Evolutionary conservation across 2,329 filamentous ascomycete genomes (phyloP), one percentile per base, ranked within the genome.

Genomic region (Thelonectria rubi): DNA sequence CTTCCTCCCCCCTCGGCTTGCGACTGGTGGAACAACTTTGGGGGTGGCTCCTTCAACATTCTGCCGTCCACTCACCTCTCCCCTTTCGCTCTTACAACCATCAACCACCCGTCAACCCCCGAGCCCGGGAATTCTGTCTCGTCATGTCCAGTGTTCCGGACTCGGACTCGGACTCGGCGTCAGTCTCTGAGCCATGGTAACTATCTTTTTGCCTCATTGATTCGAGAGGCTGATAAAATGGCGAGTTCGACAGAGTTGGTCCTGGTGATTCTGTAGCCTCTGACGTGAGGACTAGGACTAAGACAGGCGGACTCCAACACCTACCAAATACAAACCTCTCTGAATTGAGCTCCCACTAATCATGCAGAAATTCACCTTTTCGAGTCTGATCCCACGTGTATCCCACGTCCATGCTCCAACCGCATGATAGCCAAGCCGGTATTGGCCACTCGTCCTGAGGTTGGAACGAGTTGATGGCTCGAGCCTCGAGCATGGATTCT

Each of bases 1-100:
- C 3, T 39, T 42, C 21, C 11, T 26, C 32, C 8, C 37, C n/a
- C 32, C 18, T 18, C 15, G 40, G 39, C 43, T 39, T 50, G 37
- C 62, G 54, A 71, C 55, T 66, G 64, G 64, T 66, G 64, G 64
- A 66, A 66, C 62, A 66, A 63, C 67, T 71, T 71, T 71, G 69
- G 69, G 69, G 69, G 68, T 52, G 40, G 50, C 48, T 30, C 32
- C 21, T 32, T 40, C 55, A 52, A 46, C 57, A 64, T 62, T 32
- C 61, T 55, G 46, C 60, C 65, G 51, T 60, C 68, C 62, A 53
- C 42, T 48, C 20, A 58, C 32, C 48, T 26, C 30, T 40, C 26
- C 24, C 20, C 48, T 3, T 45, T 54, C 40, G 18, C 58, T 55
- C 47, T 48, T 55, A 59, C 59, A 60, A 65, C 53, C 17, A 58